Conservation (phyloP, 2,329 filamentous ascomycete genomes). For the Westerdykella sp. region DNA sequence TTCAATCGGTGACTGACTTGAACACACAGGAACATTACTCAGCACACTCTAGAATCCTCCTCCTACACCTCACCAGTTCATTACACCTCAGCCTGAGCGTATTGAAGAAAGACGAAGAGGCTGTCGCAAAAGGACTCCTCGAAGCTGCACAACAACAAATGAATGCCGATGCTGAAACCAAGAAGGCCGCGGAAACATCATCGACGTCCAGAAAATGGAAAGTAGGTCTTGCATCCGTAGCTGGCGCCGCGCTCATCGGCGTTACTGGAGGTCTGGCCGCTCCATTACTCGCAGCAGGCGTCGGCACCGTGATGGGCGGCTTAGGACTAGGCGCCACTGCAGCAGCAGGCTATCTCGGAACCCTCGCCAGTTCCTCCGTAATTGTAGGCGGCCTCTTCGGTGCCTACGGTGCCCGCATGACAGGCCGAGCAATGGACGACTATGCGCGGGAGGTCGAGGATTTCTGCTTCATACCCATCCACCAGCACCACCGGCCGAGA, state of each 20-base stretch:
- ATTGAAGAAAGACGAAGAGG: conserved; percentile 65
- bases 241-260: conserved; percentile 75
- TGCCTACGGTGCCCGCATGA: conserved; percentile 80
- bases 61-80: conserved; percentile 65
- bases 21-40: conserved; percentile 58
- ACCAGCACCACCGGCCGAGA: conserved; percentile 38
- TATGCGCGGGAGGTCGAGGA: conserved; percentile 82
- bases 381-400: conserved; percentile 83
- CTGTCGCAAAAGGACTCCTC: conserved; percentile 68
- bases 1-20: too few species aligned
- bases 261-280: conserved; percentile 72
- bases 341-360: conserved; percentile 72
- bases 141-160: conserved; percentile 65
- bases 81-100: conserved; percentile 60
- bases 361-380: conserved; percentile 71
- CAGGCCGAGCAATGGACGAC: conserved; percentile 79
- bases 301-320: conserved; percentile 72
- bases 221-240: conserved; percentile 79
- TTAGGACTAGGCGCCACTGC: conserved; percentile 67
- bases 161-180: conserved; percentile 69
- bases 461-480: conserved; percentile 74
- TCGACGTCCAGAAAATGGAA: conserved; percentile 65
- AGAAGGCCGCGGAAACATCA: conserved; percentile 63
- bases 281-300: conserved; percentile 66
- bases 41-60: conserved; percentile 64